Evolutionary conservation across 2,329 filamentous ascomycete species (phyloP).

Genomic region (Trichoderma hamatum): DNA sequence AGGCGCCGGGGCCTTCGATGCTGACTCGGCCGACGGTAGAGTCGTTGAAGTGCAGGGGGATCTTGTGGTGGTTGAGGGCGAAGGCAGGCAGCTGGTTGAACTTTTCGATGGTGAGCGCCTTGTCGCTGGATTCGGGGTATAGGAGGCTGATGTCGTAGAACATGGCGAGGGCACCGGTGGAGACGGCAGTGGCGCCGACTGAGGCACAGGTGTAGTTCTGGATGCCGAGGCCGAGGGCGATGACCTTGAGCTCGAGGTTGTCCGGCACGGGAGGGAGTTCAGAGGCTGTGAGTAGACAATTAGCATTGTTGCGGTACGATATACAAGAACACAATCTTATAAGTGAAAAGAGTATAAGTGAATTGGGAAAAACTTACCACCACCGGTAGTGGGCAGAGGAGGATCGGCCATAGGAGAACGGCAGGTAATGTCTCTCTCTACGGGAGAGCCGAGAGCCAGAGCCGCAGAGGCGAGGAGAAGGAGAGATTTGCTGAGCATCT

Average conservation of each 20-base stretch:
- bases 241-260: slow-evolving; percentile 51
- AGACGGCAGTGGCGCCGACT: slow-evolving; percentile 40
- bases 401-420: slow-evolving; percentile 25
- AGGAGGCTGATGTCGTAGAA: slow-evolving; percentile 60
- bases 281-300: slow-evolving; percentile 36
- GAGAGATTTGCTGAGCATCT: slow-evolving; percentile 42
- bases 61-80: slow-evolving; percentile 45
- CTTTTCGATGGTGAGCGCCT: slow-evolving; percentile 43
- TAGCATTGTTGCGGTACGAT: background rate
- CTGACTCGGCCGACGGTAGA: slow-evolving; percentile 35
- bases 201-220: slow-evolving; percentile 69
- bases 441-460: slow-evolving; percentile 38
- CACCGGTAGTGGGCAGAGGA: slow-evolving; percentile 45
- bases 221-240: slow-evolving; percentile 65
- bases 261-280: slow-evolving; percentile 50
- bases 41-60: slow-evolving; percentile 54
- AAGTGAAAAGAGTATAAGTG: background rate
- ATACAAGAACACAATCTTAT: background rate
- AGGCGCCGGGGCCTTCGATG: slow-evolving; percentile 45
- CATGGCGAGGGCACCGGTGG: slow-evolving; percentile 60
- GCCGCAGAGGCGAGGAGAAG: slow-evolving; percentile 42
- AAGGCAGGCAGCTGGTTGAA: slow-evolving; percentile 47
- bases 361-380: slow-evolving; percentile 37
- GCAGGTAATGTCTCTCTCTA: slow-evolving; percentile 21
- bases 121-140: slow-evolving; percentile 49